Evolutionary conservation across 257 asterid genomes (phyloP).

Genomic region (Solanum gracilifrons): DNA sequence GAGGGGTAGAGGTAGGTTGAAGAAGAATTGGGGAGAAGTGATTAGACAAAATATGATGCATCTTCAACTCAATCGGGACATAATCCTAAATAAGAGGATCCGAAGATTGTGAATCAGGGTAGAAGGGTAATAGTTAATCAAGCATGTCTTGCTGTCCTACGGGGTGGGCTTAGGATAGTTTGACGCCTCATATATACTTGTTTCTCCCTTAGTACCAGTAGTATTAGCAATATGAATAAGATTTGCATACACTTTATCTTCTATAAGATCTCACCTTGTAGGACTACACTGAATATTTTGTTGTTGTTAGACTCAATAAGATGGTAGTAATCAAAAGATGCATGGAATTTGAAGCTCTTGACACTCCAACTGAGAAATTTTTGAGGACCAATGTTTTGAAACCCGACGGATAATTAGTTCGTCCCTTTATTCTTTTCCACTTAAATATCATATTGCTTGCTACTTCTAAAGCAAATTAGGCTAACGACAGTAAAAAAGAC

Average conservation of each 20-base stretch:
- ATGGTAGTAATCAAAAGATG: neutral
- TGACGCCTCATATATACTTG: neutral
- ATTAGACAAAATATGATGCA: neutral
- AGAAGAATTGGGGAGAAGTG: neutral
- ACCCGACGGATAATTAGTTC: neutral
- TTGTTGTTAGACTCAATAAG: neutral
- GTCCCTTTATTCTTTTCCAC: neutral
- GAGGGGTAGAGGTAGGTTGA: neutral
- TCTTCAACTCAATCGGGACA: neutral
- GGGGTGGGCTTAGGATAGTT: neutral
- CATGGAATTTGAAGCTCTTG: neutral
- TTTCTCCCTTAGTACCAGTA: neutral
- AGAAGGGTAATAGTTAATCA: neutral
- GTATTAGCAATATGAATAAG: neutral
- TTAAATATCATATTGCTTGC: neutral
- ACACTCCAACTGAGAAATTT: neutral
- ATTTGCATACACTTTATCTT: neutral
- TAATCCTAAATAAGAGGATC: neutral
- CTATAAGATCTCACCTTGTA: neutral
- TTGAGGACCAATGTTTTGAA: rapidly evolving
- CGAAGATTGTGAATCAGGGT: neutral
- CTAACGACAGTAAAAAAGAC: neutral
- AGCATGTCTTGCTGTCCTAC: neutral
- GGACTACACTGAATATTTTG: neutral
- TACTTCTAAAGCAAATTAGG: neutral